Evolutionary conservation across 768 basidiomycete species (phyloP).

Genomic region (Phlegmacium glaucopus): DNA sequence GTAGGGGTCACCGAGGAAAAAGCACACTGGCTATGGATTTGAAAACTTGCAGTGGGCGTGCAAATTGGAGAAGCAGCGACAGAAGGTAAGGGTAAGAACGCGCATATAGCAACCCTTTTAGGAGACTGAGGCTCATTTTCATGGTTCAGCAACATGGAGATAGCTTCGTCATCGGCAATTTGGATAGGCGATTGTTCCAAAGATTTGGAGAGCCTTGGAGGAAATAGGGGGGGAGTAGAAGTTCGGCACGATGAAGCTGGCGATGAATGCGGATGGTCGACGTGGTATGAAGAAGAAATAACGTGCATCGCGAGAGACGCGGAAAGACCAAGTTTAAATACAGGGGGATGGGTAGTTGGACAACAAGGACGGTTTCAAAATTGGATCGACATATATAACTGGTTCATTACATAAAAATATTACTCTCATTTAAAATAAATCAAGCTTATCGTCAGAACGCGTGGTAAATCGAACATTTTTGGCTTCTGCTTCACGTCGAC

Average conservation of each 20-base stretch:
- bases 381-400: too few relatives aligned
- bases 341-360: too few relatives aligned
- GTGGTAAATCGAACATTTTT: slow-evolving; percentile 56
- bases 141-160: slow-evolving; percentile 6
- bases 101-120: slow-evolving; percentile 28
- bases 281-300: slow-evolving; percentile 11
- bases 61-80: slow-evolving; percentile 59
- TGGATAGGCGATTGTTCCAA: slow-evolving; percentile 1
- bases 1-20: slow-evolving; percentile 12
- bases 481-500: slow-evolving; percentile 56
- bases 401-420: too few relatives aligned
- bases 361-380: too few relatives aligned
- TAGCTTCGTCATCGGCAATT: slow-evolving; percentile 1
- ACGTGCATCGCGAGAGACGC: slow-evolving; percentile 17
- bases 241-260: slow-evolving; percentile 9
- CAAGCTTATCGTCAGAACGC: slow-evolving; percentile 61
- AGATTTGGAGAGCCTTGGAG: slow-evolving; percentile 1
- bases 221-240: slow-evolving; percentile 7
- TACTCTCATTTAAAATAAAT: slow-evolving; percentile 55
- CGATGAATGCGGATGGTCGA: slow-evolving; percentile 17
- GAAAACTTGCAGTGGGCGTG: slow-evolving; percentile 40
- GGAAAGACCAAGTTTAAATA: slow-evolving; percentile 5
- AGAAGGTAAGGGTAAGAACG: slow-evolving; percentile 50
- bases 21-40: slow-evolving; percentile 12
- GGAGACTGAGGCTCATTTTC: slow-evolving; percentile 13